Evolutionary conservation across 495 filamentous ascomycete species (phyloP), one percentile per base, ranked within the genome.

Genomic region (Cenococcum geophilum): DNA sequence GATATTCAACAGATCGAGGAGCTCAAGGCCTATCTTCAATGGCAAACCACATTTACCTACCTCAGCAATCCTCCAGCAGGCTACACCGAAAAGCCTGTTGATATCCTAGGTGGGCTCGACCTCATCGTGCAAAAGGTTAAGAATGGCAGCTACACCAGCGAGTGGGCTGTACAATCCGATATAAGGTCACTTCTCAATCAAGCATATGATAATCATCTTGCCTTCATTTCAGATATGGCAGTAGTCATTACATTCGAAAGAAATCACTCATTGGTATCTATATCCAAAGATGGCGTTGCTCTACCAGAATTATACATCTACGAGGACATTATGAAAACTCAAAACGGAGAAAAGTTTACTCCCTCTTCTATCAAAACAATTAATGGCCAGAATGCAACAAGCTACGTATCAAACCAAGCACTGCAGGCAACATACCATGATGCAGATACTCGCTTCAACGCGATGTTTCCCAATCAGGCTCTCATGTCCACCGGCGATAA

Each of bases 371-470:
- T 67, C 25, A 53, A 18, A 0, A 27, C 56, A 21, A 78, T 79
- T 64, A 76, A 79, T 57, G 72, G 72, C 25, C 43, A 72, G 22
- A 66, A 74, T 35, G 74, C 73, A 2, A 68, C 70, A 21, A 68
- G 63, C 9, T 74, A 68, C 49, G 20, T 77, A 20, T 66, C 62
- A 20, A 58, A 73, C 1, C 68, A 71, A 62, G 70, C 74, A 18
- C 54, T 58, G n/a, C 58, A 62, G 27, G 70, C 69, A n/a, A 53
- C 59, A 11, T 71, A 71, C 58, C 75, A 76, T 52, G 78, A 80
- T 58, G 70, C 68, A 25, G 77, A 80, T 58, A 75, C 77, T n/a
- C 75, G 73, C 1, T 80, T 77, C 60, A 80, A 80, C 59, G 71
- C 72, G 4, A 72, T 79, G 67, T 80, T 80, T 60, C 54, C 69